These are phyloP conservation scores for Nasturtium officinale DNA, from an alignment of 345 rosid species.

Conservation along the genomic window DNA sequence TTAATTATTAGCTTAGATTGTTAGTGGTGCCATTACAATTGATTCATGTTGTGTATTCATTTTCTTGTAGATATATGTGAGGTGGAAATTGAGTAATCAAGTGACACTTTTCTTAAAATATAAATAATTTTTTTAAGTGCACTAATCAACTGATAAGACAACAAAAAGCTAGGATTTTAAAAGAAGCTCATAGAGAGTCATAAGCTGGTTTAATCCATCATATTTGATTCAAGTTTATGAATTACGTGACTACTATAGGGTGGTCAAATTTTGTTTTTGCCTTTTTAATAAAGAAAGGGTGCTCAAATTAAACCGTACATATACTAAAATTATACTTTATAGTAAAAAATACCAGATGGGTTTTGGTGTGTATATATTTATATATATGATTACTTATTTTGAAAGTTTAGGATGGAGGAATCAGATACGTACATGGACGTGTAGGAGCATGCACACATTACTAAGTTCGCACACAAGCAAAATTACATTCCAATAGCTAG, in stretches of 20 bases:
- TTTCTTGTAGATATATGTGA: not conserved
- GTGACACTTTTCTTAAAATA: not conserved
- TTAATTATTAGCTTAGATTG: not conserved
- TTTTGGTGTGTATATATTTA: not conserved
- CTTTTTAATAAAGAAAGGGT: too few relatives aligned
- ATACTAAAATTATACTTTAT: not conserved
- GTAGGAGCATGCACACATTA: slow-evolving; percentile 38
- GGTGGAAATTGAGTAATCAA: slow-evolving; percentile 6
- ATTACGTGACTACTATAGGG: not conserved
- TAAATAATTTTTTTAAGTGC: not conserved
- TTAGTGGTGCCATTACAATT: slow-evolving; percentile 11
- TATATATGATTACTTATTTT: not conserved
- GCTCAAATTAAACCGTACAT: not conserved
- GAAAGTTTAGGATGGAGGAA: slow-evolving; percentile 28
- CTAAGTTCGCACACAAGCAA: slow-evolving; percentile 35
- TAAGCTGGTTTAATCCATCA: slow-evolving; percentile 12
- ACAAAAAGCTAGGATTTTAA: slow-evolving; percentile 14
- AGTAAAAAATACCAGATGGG: not conserved
- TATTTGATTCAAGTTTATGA: not conserved
- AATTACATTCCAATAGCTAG: slow-evolving; percentile 36
- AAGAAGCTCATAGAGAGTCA: slow-evolving; percentile 25
- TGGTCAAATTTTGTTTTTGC: not conserved
- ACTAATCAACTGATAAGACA: slow-evolving; percentile 32
- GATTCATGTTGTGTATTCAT: not conserved
- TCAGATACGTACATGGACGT: slow-evolving; percentile 44